These are phyloP conservation scores for Camellia japonica DNA, from an alignment of 148 eudicot species.

Conservation along the genomic window DNA sequence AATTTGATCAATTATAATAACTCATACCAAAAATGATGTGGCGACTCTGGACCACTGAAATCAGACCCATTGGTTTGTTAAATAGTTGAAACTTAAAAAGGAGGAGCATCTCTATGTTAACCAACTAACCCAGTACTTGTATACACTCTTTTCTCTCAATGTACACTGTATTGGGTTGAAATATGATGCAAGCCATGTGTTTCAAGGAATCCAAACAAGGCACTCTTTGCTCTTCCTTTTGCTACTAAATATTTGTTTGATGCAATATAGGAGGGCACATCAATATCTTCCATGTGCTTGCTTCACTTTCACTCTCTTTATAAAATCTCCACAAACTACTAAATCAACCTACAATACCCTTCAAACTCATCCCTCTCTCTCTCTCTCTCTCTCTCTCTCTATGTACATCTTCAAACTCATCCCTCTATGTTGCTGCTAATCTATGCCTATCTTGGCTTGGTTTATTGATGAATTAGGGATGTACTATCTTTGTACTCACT, in stretches of 20 bases:
- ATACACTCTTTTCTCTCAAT: background rate
- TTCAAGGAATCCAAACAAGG: conserved; percentile 10
- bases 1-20: too few species aligned
- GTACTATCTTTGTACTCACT: too few species aligned
- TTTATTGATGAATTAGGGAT: too few species aligned
- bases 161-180: background rate
- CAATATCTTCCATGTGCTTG: conserved; percentile 11
- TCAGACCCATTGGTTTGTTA: too few species aligned
- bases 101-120: conserved; percentile 6
- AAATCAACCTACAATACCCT: background rate
- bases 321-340: background rate
- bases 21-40: too few species aligned
- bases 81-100: too few species aligned
- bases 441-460: too few species aligned
- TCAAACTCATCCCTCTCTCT: background rate
- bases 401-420: too few species aligned
- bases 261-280: background rate
- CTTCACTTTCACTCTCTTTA: background rate
- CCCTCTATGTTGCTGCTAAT: background rate
- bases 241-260: conserved; percentile 9
- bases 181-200: conserved; percentile 29
- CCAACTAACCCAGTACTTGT: background rate
- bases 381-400: too few species aligned
- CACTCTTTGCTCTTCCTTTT: conserved; percentile 3
- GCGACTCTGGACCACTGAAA: too few species aligned